Evolutionary conservation across 2,329 filamentous ascomycete species (phyloP).

Genomic region (Rhynchosporium agropyri): DNA sequence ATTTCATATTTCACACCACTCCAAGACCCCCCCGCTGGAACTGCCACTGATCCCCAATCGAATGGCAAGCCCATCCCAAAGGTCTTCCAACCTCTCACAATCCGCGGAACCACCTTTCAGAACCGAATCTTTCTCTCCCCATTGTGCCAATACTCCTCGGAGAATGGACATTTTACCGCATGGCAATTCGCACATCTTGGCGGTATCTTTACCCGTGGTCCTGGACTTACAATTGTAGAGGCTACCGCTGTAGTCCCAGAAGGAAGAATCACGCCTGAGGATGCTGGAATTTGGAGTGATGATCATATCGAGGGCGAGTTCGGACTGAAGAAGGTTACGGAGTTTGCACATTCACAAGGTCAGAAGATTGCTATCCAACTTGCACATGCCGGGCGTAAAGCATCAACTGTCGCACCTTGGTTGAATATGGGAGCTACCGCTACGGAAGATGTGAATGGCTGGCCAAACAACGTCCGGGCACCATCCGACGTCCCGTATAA

Average conservation of each 20-base stretch:
- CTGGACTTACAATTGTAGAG: conserved; percentile 74
- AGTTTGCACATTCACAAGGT: conserved; percentile 79
- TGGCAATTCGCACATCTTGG: conserved; percentile 85
- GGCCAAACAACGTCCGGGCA: conserved; percentile 58
- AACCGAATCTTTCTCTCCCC: conserved; percentile 68
- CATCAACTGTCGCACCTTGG: conserved; percentile 65
- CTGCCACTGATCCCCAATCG: conserved; percentile 49
- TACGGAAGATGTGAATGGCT: conserved; percentile 53
- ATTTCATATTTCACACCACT: conserved; percentile 51
- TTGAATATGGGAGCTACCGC: conserved; percentile 57
- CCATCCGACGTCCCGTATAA: conserved; percentile 61
- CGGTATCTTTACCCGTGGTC: conserved; percentile 75
- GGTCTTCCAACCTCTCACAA: conserved; percentile 47
- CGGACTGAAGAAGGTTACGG: conserved; percentile 64
- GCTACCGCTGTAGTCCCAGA: conserved; percentile 75
- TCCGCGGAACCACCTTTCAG: conserved; percentile 58
- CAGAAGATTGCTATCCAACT: conserved; percentile 80
- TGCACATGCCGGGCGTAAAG: conserved; percentile 76
- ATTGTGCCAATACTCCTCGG: conserved; percentile 67
- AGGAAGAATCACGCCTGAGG: conserved; percentile 81
- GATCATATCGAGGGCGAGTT: conserved; percentile 68
- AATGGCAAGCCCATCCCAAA: conserved; percentile 55
- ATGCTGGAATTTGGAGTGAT: conserved; percentile 82
- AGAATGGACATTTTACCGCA: conserved; percentile 73
- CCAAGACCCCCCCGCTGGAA: conserved; percentile 50